Percentiles rank a stretch among this genome's conserved stretches.
Conservation (phyloP, 1,284 basidiomycete species). For the Marasmius sp. region DNA sequence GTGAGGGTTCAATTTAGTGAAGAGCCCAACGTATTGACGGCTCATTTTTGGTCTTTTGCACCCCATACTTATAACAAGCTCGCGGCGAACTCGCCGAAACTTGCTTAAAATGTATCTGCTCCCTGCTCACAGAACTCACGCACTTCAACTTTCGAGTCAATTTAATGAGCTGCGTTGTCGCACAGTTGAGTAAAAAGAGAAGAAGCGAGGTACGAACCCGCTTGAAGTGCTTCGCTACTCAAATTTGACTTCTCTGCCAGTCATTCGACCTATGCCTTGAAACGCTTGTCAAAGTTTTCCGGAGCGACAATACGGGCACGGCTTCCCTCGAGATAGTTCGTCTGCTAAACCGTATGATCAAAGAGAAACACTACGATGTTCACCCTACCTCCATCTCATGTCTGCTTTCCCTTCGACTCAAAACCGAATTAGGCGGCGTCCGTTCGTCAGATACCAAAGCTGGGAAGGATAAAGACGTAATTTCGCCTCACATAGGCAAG, state of each 20-base stretch:
- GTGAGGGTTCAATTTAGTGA: conserved; percentile 38
- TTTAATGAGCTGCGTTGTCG: conserved; percentile 86
- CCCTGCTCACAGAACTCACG: conserved; percentile 78
- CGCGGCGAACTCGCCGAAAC: conserved; percentile 72
- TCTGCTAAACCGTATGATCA: conserved; percentile 93
- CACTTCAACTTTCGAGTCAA: conserved; percentile 99
- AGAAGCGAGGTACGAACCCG: conserved; percentile 77
- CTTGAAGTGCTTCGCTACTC: conserved; percentile 1
- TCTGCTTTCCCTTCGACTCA: conserved; percentile 84
- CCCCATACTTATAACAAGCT: conserved; percentile 41
- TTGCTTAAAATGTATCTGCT: conserved; percentile 85
- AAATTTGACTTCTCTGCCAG: conserved; percentile 31
- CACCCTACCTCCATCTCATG: conserved; percentile 88
- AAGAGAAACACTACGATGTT: conserved; percentile 88
- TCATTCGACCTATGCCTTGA: conserved; percentile 81
- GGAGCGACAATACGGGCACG: conserved; percentile 74
- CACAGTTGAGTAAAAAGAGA: conserved; percentile 79
- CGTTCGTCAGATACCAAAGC: conserved; percentile 69
- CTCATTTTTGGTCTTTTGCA: conserved; percentile 14
- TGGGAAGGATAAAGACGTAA: conserved; percentile 50
- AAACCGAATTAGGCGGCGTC: conserved; percentile 77
- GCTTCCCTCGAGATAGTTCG: conserved; percentile 90
- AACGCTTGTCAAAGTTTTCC: conserved; percentile 81
- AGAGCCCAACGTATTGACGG: not conserved
- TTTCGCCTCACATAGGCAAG: conserved; percentile 44